phyloP scores from a whole-genome alignment of 177 flowering plant genomes.

The Vitis hybrid region DNA sequence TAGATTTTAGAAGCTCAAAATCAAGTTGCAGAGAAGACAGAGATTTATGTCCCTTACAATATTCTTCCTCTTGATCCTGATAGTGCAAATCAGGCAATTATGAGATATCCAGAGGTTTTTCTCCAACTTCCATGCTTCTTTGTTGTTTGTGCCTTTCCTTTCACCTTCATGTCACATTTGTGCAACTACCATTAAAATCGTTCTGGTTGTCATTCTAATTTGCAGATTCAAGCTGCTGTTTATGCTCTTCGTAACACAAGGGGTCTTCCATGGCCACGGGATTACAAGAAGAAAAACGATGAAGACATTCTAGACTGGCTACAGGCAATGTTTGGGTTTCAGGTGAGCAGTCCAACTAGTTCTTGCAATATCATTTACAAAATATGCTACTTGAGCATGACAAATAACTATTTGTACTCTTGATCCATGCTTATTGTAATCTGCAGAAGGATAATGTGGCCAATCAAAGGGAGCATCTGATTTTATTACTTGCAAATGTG shows the following conservation, averaged over 20 bases:
- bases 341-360: constrained; percentile 42
- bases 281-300: constrained; percentile 69
- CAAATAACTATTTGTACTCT: no score
- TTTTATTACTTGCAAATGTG: constrained; percentile 93
- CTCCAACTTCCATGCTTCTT: background rate
- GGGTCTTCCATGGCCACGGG: constrained; percentile 97
- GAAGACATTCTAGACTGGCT: constrained; percentile 99
- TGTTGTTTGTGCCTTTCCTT: constrained; percentile 1
- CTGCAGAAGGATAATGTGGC: constrained; percentile 91
- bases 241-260: constrained; percentile 90
- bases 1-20: constrained; percentile 88
- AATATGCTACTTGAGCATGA: no score
- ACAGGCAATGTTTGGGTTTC: constrained; percentile 98
- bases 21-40: constrained; percentile 87
- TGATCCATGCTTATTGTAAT: background rate
- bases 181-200: background rate
- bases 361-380: background rate
- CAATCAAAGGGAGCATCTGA: constrained; percentile 97
- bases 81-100: constrained; percentile 95
- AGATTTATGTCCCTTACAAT: constrained; percentile 84
- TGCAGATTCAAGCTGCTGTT: constrained; percentile 93
- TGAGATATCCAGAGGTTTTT: constrained; percentile 89
- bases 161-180: background rate
- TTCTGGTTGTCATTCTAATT: constrained; percentile 1
- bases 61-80: constrained; percentile 99